phyloP scores from a whole-genome alignment of 768 basidiomycete genomes.

The Tulasnella sp. region DNA sequence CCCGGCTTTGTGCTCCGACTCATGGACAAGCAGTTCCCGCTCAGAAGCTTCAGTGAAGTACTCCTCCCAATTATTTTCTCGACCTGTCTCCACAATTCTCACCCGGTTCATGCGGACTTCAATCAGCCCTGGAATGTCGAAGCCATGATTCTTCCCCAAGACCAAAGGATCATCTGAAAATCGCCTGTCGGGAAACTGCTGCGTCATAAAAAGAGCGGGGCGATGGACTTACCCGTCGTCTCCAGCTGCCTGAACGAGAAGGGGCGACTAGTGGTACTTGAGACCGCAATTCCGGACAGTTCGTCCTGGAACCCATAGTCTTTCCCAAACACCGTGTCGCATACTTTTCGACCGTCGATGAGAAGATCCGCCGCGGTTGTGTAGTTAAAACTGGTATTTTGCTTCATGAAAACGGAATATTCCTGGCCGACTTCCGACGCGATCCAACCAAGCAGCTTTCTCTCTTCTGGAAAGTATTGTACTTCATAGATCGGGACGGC shows the following conservation, averaged over 20 bases:
- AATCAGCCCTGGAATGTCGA: neutral
- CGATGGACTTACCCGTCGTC: neutral
- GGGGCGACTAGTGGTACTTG: neutral
- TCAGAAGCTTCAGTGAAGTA: neutral
- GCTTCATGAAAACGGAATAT: slow-evolving; percentile 5
- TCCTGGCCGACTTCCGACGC: neutral
- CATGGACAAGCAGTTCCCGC: neutral
- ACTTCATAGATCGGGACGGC: neutral
- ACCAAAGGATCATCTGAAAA: neutral
- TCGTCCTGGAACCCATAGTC: neutral
- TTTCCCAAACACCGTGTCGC: neutral
- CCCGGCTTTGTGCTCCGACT: neutral
- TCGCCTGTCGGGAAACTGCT: no score
- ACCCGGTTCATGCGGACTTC: neutral
- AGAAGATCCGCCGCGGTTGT: neutral
- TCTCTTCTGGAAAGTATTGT: neutral
- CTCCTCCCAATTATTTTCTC: neutral
- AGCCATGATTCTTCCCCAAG: neutral
- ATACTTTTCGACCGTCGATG: neutral
- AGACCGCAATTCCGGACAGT: neutral
- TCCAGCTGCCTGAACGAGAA: neutral
- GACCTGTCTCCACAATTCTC: neutral
- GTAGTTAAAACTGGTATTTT: neutral
- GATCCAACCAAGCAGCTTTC: neutral
- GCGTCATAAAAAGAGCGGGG: no score